These are phyloP conservation scores for Kuraishia cidri DNA, from an alignment of 805 yeast genomes.

Conservation along the genomic window DNA sequence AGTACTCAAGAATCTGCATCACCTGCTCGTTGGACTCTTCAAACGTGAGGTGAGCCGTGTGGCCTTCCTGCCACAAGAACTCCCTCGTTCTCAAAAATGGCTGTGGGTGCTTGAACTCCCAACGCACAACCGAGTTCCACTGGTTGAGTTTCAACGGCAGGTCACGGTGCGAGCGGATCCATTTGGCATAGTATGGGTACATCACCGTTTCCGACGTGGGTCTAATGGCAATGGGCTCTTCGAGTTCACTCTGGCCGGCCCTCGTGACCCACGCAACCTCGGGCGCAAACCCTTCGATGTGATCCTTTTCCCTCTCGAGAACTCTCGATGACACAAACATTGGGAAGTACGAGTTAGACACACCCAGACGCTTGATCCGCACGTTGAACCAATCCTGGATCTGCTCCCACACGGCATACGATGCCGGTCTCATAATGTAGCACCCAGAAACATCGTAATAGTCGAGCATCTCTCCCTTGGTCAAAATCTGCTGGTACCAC, in stretches of 20 bases:
- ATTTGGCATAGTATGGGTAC: constrained; percentile 98
- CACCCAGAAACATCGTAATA: constrained; percentile 99
- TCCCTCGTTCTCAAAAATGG: constrained; percentile 98
- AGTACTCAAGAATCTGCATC: constrained; percentile 74
- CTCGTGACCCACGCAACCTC: constrained; percentile 99
- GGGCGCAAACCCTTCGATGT: constrained; percentile 98
- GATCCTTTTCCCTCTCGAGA: constrained; percentile 96
- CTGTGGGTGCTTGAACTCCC: constrained; percentile 99
- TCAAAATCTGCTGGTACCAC: constrained; percentile 95
- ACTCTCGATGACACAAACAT: constrained; percentile 94
- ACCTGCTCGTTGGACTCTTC: constrained; percentile 84
- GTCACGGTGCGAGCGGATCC: constrained; percentile 98
- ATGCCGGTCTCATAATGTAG: constrained; percentile 93
- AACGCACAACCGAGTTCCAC: constrained; percentile 99
- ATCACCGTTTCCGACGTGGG: constrained; percentile 99
- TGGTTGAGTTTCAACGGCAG: constrained; percentile 94
- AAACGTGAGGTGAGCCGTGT: constrained; percentile 87
- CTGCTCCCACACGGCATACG: constrained; percentile 89
- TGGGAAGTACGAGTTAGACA: constrained; percentile 94
- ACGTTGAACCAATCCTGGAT: constrained; percentile 84
- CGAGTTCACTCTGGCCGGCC: constrained; percentile 91
- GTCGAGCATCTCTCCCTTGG: constrained; percentile 97
- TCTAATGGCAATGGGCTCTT: constrained; percentile 97
- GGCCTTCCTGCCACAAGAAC: constrained; percentile 99
- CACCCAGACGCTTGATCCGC: constrained; percentile 81